Conservation (phyloP, 2,329 filamentous ascomycete species). For the Aspergillus fijiensis region DNA sequence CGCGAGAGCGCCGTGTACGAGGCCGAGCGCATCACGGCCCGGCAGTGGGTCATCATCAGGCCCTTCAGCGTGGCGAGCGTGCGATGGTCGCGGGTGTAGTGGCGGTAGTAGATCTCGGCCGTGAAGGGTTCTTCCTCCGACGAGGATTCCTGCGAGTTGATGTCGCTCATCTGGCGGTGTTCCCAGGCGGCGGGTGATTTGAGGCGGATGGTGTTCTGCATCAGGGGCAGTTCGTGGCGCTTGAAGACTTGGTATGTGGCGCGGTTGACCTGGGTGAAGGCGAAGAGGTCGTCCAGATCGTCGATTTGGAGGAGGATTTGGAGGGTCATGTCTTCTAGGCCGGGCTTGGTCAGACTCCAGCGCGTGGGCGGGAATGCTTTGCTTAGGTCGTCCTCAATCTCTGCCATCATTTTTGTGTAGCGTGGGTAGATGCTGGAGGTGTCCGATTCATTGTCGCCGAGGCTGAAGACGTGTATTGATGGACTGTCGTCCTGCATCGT, state of each 20-base stretch:
- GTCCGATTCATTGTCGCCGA: background rate
- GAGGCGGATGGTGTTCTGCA: conserved; percentile 3
- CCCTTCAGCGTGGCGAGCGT: conserved; percentile 10
- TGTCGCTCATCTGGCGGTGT: conserved; percentile 9
- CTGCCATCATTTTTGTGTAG: conserved; percentile 2
- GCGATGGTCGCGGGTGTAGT: conserved; percentile 8
- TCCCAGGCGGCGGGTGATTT: conserved; percentile 12
- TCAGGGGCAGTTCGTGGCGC: conserved; percentile 4
- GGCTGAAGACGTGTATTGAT: background rate
- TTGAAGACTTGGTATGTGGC: conserved; percentile 11
- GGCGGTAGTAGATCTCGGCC: conserved; percentile 12
- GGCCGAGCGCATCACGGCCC: background rate
- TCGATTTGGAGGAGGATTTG: conserved; percentile 7
- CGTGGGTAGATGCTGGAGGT: background rate
- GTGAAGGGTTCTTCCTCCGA: conserved; percentile 1
- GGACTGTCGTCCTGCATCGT: background rate
- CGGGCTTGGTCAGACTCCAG: conserved; percentile 3
- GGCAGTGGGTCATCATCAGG: conserved; percentile 9
- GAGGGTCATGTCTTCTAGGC: conserved; percentile 3
- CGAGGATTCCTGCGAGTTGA: background rate
- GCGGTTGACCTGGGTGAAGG: conserved; percentile 5
- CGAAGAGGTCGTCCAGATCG: conserved; percentile 10
- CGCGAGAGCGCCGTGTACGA: background rate
- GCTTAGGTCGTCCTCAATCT: background rate
- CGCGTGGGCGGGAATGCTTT: background rate